Base-by-base conservation (phyloP, 164 flowering plant species). In the Platanus orientalis region DNA sequence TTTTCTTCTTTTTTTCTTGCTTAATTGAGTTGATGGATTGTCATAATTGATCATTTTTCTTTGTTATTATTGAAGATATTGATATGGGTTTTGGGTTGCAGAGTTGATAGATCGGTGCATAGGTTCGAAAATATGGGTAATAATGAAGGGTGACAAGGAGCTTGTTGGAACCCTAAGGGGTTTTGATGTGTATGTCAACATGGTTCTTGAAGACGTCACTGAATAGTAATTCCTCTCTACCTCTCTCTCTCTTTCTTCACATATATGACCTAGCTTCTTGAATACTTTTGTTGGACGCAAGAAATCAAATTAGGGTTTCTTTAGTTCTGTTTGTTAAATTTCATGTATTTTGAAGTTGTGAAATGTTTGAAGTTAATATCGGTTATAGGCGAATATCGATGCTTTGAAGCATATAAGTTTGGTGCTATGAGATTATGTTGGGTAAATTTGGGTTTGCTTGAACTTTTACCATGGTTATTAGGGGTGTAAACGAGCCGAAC, bases 131-230 rank as follows among this genome's bases (percentile, higher is more conserved):
- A 93, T 93, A 67, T 93, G 98, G 98, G 98, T 93, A 65, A 93
- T 93, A 51, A 93, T 90, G 98, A 93, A 93, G 69, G 98, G 97
- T 17, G 98, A 93, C 78, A 93, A 93, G 77, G 98, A 93, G 80
- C 89, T 93, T 10, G 98, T 93, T 65, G 98, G 98, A 19, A 93
- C 97, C 47, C 87, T 93, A 25, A 69, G 82, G 57, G 98, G 98
- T 10, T 90, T 93, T 52, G 98, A 93, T 65, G 97, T 93, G 21
- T 93, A 93, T 30, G 98, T 93, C 68, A 93, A 93, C 74, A 93
- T 93, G 98, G 98, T 93, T 50, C 96, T 93, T 26, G 98, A 93
- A 80, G 98, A 93, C 61, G 98, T 93, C 69, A 93, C 92, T 70
- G 98, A 93, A 81, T 93, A 93, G 98, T 93, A 79, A 75, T 34